A percentile compares a stretch with the other conserved stretches of the same genome.
phyloP scores from a whole-genome alignment of 768 basidiomycete genomes.

The Pleurotus tuoliensis region DNA sequence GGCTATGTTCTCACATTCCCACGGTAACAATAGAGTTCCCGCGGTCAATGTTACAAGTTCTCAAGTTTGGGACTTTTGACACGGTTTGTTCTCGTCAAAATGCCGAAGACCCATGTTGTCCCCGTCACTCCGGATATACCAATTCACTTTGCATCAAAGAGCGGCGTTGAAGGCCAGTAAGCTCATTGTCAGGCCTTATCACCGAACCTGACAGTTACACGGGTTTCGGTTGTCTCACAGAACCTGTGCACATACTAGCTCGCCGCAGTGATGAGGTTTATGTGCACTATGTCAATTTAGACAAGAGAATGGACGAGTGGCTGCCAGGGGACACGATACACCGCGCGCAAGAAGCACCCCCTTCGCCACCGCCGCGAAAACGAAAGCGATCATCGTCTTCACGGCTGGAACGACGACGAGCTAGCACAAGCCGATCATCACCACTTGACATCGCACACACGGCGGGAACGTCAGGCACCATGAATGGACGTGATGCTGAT shows the following conservation, averaged over 20 bases:
- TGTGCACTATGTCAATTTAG: conserved; percentile 69
- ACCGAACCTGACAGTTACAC: neutral
- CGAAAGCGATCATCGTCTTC: conserved; percentile 13
- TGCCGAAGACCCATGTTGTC: conserved; percentile 28
- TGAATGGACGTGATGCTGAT: neutral
- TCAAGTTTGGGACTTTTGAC: too few species aligned
- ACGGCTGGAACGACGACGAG: neutral
- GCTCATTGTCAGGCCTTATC: conserved; percentile 2
- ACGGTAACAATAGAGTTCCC: neutral
- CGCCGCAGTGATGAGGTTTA: conserved; percentile 50
- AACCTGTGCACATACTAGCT: conserved; percentile 50
- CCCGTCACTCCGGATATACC: conserved; percentile 11
- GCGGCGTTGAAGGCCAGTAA: conserved; percentile 2
- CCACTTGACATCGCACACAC: neutral
- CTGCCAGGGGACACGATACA: conserved; percentile 32
- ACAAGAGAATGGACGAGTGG: conserved; percentile 79
- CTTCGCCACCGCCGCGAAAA: conserved; percentile 26
- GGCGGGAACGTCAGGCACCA: neutral
- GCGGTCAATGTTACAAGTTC: neutral
- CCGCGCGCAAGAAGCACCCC: conserved; percentile 13
- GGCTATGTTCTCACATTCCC: neutral
- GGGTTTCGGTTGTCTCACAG: conserved; percentile 20
- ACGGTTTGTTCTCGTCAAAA: conserved; percentile 1
- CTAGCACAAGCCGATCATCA: neutral
- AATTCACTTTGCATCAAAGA: neutral